Percentiles rank a stretch among this genome's conserved stretches.
Conservation (phyloP, 2,329 filamentous ascomycete species). For the Colletotrichum endophyticum region DNA sequence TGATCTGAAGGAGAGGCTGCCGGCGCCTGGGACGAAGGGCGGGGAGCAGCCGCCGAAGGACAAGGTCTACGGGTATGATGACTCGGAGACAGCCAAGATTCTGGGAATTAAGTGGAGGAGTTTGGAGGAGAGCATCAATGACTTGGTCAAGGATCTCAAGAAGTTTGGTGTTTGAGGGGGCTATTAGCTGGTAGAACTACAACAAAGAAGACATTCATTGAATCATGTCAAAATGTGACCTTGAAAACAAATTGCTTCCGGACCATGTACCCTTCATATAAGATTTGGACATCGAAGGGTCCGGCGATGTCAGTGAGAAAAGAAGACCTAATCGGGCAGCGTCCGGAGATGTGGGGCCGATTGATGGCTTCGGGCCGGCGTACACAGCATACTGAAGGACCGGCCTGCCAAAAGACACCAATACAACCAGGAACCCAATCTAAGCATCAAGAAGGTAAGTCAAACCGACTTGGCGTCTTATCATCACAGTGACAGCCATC, state of each 20-base stretch:
- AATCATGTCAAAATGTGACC: no score
- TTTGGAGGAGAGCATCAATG: conserved; percentile 66
- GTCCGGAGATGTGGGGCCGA: not conserved
- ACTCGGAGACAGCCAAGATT: conserved; percentile 60
- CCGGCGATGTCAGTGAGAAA: not conserved
- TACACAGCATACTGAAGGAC: no score
- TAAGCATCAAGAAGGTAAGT: not conserved
- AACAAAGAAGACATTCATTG: not conserved
- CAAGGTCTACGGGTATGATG: conserved; percentile 60
- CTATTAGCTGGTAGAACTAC: not conserved
- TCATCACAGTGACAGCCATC: not conserved
- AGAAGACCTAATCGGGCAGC: not conserved
- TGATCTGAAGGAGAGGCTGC: conserved; percentile 52
- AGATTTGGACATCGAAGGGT: not conserved
- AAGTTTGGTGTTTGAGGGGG: conserved; percentile 27
- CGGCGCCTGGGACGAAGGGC: conserved; percentile 46
- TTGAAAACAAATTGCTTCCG: no score
- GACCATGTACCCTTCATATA: no score
- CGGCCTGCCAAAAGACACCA: no score
- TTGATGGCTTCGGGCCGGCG: not conserved
- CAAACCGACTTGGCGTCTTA: not conserved
- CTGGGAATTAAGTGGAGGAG: conserved; percentile 67
- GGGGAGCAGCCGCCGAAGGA: conserved; percentile 44
- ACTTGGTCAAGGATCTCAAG: conserved; percentile 53
- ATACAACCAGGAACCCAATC: not conserved